phyloP scores from a whole-genome alignment of 2,329 filamentous ascomycete genomes.

The Purpureocillium lavendulum region DNA sequence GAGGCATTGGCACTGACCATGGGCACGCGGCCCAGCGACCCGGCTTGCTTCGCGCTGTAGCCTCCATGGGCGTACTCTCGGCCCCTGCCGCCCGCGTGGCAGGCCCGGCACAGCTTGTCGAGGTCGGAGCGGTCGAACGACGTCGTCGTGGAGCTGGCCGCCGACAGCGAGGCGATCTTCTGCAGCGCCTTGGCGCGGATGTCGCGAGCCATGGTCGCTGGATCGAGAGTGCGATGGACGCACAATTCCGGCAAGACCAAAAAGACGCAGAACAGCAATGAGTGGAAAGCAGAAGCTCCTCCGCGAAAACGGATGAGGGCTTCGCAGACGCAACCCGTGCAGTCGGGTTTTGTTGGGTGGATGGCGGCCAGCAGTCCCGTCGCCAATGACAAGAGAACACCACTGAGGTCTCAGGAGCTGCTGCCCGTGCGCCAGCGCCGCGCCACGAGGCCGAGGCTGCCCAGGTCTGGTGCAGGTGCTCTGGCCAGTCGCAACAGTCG shows the following conservation, averaged over 20 bases:
- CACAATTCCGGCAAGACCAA: neutral
- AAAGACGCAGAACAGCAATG: neutral
- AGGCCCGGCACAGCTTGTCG: conserved; percentile 52
- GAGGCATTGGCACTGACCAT: conserved; percentile 38
- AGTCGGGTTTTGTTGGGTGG: no score
- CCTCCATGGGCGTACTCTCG: conserved; percentile 41
- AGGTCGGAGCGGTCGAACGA: conserved; percentile 56
- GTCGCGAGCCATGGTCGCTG: conserved; percentile 37
- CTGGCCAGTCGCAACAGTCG: no score
- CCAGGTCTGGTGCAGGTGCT: no score
- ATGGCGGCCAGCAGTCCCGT: no score
- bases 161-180: conserved; percentile 57
- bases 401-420: no score
- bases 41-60: conserved; percentile 23
- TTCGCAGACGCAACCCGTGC: no score
- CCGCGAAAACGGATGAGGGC: no score
- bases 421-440: no score
- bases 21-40: conserved; percentile 43
- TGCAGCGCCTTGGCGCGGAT: conserved; percentile 55
- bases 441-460: no score
- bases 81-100: conserved; percentile 35
- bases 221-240: conserved; percentile 1
- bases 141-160: conserved; percentile 40
- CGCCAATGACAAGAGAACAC: no score
- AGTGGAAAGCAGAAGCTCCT: no score